Base-by-base conservation (phyloP, 2,329 filamentous ascomycete species). In the Byssothecium circinans region DNA sequence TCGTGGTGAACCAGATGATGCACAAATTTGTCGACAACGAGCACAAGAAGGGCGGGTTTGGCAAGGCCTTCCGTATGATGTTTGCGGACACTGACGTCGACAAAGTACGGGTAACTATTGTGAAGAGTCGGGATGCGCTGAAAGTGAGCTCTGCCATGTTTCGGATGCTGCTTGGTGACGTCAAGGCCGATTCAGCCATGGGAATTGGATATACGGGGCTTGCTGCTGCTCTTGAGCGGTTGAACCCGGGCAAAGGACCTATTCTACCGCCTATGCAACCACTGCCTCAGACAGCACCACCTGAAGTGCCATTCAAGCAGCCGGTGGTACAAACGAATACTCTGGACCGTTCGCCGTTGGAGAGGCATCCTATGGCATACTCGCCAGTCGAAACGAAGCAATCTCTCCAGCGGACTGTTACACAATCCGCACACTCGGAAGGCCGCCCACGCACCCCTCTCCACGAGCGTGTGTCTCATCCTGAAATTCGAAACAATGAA, bases 191-290 rank as follows among this genome's bases (percentile, higher is more conserved):
- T 54, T 78, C 79, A 14, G 78, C 82, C 11, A 77, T 82, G 34
- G 83, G 83, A 15, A 85, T 86, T 37, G 85, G 85, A 35, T 88
- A 86, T 60, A 84, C 83, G 1, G 83, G 83, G 4, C 75, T 88
- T 7, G 80, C 82, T 1, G 84, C 84, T 8, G 84, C 84, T 2
- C 75, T 88, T 10, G 81, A 85, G 36, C 75, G 78, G 45, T 69
- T 82, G 52, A 68, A 60, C 49, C 69, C 54, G 47, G 50, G 53
- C 52, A 58, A 68, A 53, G 45, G 62, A 47, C 44, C 52, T 51
- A 33, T 58, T 51, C 50, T 57, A 37, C 50, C 60, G 56, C 58
- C 58, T 47, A 60, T 57, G 39, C 58, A 54, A 40, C 72, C 63
- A 49, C 63, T 61, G 33, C 65, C 65, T 47, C 60, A 65, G 11